Percentiles rank a stretch among this genome's conserved stretches.
Conservation (phyloP, 192 early-diverging fungal genomes). For the Linnemannia zychae region DNA sequence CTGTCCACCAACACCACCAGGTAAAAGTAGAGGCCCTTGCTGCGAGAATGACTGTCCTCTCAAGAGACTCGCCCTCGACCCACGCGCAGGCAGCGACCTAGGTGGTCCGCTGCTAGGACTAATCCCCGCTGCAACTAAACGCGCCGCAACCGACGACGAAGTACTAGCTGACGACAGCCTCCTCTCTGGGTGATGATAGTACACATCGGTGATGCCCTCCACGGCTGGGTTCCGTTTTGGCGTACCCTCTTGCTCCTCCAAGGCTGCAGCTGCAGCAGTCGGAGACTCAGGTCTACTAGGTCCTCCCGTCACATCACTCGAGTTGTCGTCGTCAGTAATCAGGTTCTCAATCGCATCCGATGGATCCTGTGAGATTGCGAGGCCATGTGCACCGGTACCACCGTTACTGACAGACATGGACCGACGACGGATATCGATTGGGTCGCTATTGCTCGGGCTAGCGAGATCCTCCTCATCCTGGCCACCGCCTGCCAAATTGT, state of each 20-base stretch:
- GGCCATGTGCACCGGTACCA: not conserved
- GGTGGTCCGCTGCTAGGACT: not conserved
- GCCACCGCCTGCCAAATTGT: constrained; percentile 49
- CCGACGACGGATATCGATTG: not conserved
- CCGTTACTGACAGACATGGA: not conserved
- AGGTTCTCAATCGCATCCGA: not conserved
- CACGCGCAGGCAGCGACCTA: constrained; percentile 23
- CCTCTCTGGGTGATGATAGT: constrained; percentile 53
- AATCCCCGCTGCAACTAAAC: not conserved
- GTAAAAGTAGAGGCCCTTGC: not conserved
- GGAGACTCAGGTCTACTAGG: constrained; percentile 22
- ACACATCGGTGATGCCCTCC: constrained; percentile 48
- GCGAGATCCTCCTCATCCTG: constrained; percentile 39
- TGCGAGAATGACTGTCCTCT: constrained; percentile 4
- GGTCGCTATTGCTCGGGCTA: not conserved
- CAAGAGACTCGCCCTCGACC: constrained; percentile 21
- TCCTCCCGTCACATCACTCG: constrained; percentile 31
- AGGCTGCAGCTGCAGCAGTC: not conserved
- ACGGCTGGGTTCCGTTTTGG: constrained; percentile 27
- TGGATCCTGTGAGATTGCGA: not conserved
- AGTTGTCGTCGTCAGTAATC: constrained; percentile 11
- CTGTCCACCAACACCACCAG: not conserved
- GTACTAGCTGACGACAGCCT: constrained; percentile 26
- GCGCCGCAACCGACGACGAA: not conserved
- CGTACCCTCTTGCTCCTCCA: not conserved